phyloP scores from a whole-genome alignment of 2,329 filamentous ascomycete species.

The Hymenoscyphus occultus region DNA sequence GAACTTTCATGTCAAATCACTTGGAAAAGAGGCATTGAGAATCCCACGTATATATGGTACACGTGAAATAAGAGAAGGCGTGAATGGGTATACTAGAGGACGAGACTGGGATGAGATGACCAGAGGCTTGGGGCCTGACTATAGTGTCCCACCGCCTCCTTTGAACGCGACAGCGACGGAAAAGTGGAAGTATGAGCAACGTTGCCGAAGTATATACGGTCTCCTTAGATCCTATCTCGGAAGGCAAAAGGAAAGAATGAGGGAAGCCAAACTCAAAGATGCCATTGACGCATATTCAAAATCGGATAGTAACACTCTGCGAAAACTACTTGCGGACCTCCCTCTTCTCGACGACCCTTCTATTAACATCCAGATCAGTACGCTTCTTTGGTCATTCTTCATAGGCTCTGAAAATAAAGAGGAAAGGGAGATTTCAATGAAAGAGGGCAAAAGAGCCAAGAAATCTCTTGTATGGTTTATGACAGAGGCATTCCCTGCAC shows the following conservation, averaged over 20 bases:
- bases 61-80: background rate
- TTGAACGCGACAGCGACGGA: background rate
- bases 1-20: background rate
- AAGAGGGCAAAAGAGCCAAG: background rate
- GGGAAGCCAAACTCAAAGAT: background rate
- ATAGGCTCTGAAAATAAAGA: background rate
- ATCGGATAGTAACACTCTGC: background rate
- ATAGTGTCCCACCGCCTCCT: background rate
- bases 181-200: background rate
- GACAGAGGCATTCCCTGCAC: background rate
- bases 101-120: background rate
- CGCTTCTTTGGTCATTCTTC: background rate
- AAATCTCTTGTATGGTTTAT: background rate
- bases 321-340: background rate
- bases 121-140: background rate
- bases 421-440: background rate
- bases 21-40: background rate
- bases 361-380: background rate
- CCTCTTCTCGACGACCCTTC: background rate
- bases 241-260: background rate
- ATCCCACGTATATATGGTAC: background rate
- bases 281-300: background rate
- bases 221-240: background rate
- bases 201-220: background rate
- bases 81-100: background rate